Conservation (phyloP, 805 yeast species). For the Lachancea fermentati region DNA sequence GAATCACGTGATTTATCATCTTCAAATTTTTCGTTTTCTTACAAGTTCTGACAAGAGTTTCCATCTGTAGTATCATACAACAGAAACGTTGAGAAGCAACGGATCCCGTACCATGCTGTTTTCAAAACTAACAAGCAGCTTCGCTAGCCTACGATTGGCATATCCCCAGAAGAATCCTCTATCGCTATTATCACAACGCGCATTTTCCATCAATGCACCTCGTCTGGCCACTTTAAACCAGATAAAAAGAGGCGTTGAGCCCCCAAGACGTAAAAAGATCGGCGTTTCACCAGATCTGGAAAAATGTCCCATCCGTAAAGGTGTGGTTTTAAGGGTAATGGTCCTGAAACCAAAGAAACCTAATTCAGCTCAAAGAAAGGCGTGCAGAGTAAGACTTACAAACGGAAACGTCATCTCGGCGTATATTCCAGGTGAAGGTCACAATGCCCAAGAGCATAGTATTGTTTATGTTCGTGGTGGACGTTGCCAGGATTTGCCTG, state of each 20-base stretch:
- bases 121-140: not conserved
- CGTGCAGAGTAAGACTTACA: constrained; percentile 87
- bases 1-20: too few relatives aligned
- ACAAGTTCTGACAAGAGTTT: too few relatives aligned
- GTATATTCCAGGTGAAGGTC: constrained; percentile 98
- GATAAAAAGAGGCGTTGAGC: constrained; percentile 56
- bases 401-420: constrained; percentile 88
- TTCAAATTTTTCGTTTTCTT: too few relatives aligned
- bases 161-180: not conserved
- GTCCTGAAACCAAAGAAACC: constrained; percentile 97
- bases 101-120: too few relatives aligned
- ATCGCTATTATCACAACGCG: not conserved
- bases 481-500: constrained; percentile 95
- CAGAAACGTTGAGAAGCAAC: too few relatives aligned
- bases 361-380: constrained; percentile 95
- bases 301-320: constrained; percentile 80
- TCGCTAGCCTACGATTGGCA: not conserved
- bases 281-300: constrained; percentile 78
- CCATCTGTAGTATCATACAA: too few relatives aligned
- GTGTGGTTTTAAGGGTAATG: constrained; percentile 91
- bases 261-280: constrained; percentile 41
- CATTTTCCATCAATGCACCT: constrained; percentile 9
- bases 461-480: constrained; percentile 98
- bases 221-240: constrained; percentile 67
- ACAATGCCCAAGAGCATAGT: constrained; percentile 95